Base-by-base conservation (phyloP, 495 filamentous ascomycete genomes). In the Aspergillus panamensis region DNA sequence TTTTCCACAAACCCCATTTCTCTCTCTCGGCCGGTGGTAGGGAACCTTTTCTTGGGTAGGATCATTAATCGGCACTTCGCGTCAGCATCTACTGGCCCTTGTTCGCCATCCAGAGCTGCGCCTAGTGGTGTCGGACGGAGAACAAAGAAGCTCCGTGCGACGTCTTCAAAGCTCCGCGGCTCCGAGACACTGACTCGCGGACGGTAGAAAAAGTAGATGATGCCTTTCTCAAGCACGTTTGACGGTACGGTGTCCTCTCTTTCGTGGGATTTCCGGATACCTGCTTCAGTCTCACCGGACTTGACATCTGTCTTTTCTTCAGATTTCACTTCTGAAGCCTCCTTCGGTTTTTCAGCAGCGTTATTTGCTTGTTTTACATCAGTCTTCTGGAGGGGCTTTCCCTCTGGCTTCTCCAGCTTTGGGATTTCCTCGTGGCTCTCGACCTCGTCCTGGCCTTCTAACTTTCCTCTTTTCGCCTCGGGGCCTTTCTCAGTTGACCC, bases 191-290 rank as follows among this genome's bases (percentile, higher is more conserved):
- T 82, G 51, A 96, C 90, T 21, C 90, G 85, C 9, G 83, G 83
- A 42, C 91, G 86, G 67, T 86, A 87, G 77, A 96, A 96, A 81
- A 96, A 96, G 77, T 96, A 96, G 61, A 97, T 89, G 61, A 96
- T 81, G 3, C 92, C 93, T 62, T 96, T 96, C 65, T 97, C 93
- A 10, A 96, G 77, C 29, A 94, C 84, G 53, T 76, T 90, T n/a
- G 88, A 86, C 0, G 91, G 83, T 6, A 85, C 75, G 2, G 62
- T 71, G 53, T 79, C 75, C 64, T 82, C 85, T 61, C 79, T 79
- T 62, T 79, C 64, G 17, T 75, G 62, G 6, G 77, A 76, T 35
- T 66, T 71, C 51, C 58, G 69, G 13, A 76, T 60, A 0, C 70
- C 67, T 20, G 57, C 43, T 20, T 72, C 70, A 10, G 57, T 37